Base-by-base conservation (phyloP, 2,329 filamentous ascomycete species). In the Domatiomyces catenatus region DNA sequence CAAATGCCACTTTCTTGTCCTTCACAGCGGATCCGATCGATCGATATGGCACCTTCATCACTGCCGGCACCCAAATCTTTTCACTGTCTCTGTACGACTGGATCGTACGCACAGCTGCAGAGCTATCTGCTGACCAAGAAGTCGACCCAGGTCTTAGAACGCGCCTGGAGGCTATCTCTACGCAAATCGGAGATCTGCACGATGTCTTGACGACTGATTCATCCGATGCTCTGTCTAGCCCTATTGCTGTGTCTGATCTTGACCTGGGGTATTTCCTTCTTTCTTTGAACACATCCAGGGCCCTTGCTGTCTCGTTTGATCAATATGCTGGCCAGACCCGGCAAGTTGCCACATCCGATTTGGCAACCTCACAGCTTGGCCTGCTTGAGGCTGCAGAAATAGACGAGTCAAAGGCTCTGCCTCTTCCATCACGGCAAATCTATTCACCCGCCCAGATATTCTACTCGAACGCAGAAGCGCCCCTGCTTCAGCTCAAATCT, bases 11-110 rank as follows among this genome's bases (percentile, higher is more conserved):
- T 32, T 47, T 32, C 26, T 12, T 47, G 10, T 26, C 26, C 28
- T 78, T 82, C 58, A 79, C 76, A 0, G 61, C 66, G 17, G 77
- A 80, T 56, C 63, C 73, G 2, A 67, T 69, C 36, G 76, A 75
- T 45, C 71, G 73, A 28, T 79, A 81, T 59, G 72, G 71, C 15
- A 72, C 81, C 53, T 80, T 79, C 57, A 70, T 79, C 26, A 79
- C 78, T 1, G 73, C 74, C 20, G 63, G 69, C 15, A 70, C 64
- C 6, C 76, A 73, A 20, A 70, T 81, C 3, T 72, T 68, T 52
- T 76, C 69, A 53, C 61, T 82, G 32, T 78, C 75, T 2, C 63
- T 81, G 47, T 67, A 71, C 44, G 68, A 73, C 0, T 83, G 79
- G 78, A 69, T 75, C 22, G 66, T 70, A 28, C 69, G 71, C 44